These are phyloP conservation scores for Aureobasidium leucospermi DNA, from an alignment of 2,329 filamentous ascomycete species.

Conservation along the genomic window DNA sequence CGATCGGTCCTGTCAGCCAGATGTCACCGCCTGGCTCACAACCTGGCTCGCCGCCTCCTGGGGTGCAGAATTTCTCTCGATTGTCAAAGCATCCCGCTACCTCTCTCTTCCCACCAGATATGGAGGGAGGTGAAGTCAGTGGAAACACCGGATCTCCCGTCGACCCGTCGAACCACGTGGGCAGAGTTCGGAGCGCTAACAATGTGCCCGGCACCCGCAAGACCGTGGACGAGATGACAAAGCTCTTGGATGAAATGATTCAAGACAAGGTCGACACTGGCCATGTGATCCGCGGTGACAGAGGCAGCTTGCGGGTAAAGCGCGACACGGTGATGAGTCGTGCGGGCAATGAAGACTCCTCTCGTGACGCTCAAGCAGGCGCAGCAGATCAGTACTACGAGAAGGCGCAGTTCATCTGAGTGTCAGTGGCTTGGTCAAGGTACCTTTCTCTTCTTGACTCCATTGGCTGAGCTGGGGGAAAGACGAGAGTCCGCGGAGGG, in stretches of 20 bases:
- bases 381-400: background rate
- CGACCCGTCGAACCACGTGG: background rate
- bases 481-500: background rate
- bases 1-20: background rate
- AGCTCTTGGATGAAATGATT: constrained; percentile 94
- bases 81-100: constrained; percentile 10
- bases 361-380: background rate
- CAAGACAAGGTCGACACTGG: constrained; percentile 76
- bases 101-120: background rate
- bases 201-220: constrained; percentile 27
- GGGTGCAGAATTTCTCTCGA: constrained; percentile 16
- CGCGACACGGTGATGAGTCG: constrained; percentile 24
- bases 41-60: background rate
- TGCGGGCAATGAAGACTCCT: background rate
- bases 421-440: background rate
- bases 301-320: constrained; percentile 54
- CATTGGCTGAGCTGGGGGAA: too few relatives aligned
- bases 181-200: background rate
- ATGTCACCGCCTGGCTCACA: background rate
- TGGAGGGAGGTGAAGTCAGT: background rate
- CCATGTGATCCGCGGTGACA: constrained; percentile 55
- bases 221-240: constrained; percentile 86
- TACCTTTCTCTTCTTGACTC: background rate
- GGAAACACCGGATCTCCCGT: constrained; percentile 22
- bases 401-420: background rate